Conservation (phyloP, 2,329 filamentous ascomycete species). For the Tympanopsis confertula region DNA sequence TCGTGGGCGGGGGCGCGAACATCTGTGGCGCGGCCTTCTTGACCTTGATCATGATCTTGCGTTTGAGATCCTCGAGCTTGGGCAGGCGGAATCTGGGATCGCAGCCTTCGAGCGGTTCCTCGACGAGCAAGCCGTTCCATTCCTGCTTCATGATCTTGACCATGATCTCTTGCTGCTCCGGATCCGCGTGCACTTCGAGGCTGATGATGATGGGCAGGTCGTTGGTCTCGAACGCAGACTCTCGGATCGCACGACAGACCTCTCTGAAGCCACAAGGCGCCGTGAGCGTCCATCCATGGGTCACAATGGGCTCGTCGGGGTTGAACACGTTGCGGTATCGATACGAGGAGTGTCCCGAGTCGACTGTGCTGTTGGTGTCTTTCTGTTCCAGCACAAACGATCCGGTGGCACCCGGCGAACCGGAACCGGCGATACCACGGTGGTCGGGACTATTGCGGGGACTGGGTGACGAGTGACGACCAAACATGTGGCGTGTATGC, state of each 20-base stretch:
- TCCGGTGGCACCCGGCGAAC: constrained; percentile 7
- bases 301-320: constrained; percentile 63
- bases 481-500: constrained; percentile 15
- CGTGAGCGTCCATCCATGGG: constrained; percentile 78
- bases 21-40: constrained; percentile 40
- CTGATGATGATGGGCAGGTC: constrained; percentile 81
- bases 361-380: constrained; percentile 17
- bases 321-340: constrained; percentile 17
- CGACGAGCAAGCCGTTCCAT: constrained; percentile 67
- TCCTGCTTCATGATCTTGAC: constrained; percentile 86
- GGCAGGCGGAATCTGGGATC: constrained; percentile 48
- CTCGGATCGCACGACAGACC: constrained; percentile 69
- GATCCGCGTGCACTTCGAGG: constrained; percentile 76
- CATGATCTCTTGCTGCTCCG: constrained; percentile 80
- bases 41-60: constrained; percentile 77
- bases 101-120: constrained; percentile 36
- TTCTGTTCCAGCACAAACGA: constrained; percentile 17
- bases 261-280: constrained; percentile 76
- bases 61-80: constrained; percentile 57
- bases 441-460: constrained; percentile 14
- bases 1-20: constrained; percentile 14
- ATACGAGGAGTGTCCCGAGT: constrained; percentile 9
- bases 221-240: constrained; percentile 66
- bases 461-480: constrained; percentile 14
- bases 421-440: constrained; percentile 7